These are phyloP conservation scores for Fusarium sp. DNA, from an alignment of 2,329 filamentous ascomycete species.

Conservation along the genomic window DNA sequence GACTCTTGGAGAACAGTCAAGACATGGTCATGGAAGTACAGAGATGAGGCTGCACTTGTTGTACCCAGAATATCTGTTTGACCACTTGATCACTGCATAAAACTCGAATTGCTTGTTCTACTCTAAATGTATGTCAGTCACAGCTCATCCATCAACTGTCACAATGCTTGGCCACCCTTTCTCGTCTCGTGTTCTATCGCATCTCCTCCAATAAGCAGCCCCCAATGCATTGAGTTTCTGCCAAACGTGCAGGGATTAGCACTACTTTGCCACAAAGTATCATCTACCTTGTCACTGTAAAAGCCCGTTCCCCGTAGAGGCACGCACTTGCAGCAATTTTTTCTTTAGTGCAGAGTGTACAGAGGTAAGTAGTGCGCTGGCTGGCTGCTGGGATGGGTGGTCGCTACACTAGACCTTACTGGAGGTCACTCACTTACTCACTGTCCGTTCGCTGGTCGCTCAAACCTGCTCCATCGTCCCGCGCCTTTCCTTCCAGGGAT, in stretches of 20 bases:
- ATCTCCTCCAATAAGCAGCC: slow-evolving; percentile 12
- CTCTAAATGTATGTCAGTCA: neutral
- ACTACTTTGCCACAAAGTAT: slow-evolving; percentile 33
- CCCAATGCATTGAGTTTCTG: slow-evolving; percentile 6
- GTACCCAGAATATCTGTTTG: too few relatives aligned
- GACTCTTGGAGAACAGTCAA: neutral
- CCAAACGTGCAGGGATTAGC: slow-evolving; percentile 6
- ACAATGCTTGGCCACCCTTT: neutral
- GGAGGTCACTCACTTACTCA: neutral
- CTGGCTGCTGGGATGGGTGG: neutral
- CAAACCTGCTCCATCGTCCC: slow-evolving; percentile 33
- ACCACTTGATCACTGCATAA: neutral
- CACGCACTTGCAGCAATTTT: slow-evolving; percentile 28
- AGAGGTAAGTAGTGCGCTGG: neutral
- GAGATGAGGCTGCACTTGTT: neutral
- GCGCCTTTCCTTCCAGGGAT: slow-evolving; percentile 19
- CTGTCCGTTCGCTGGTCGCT: slow-evolving; percentile 12
- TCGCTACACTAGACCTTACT: neutral
- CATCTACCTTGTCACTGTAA: slow-evolving; percentile 15
- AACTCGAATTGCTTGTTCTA: neutral
- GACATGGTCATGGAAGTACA: slow-evolving; percentile 1
- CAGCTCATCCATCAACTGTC: neutral
- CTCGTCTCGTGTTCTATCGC: neutral
- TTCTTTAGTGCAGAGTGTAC: slow-evolving; percentile 8
- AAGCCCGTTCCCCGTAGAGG: slow-evolving; percentile 14